Evolutionary conservation across 2,329 filamentous ascomycete genomes (phyloP), one percentile per base, ranked within the genome.

Genomic region (Monilinia aucupariae): DNA sequence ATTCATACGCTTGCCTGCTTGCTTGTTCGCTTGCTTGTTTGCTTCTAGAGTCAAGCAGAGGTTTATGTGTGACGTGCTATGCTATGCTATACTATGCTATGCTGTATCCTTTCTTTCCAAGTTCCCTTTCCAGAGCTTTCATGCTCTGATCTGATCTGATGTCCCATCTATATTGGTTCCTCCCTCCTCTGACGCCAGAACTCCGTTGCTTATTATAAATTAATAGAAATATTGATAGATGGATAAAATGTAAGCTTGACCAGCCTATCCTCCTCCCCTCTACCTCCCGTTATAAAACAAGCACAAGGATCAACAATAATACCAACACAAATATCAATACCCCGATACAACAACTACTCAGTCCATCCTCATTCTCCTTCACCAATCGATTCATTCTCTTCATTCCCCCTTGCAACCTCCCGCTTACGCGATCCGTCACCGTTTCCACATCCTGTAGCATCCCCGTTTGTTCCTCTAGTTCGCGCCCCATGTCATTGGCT

Each of bases 401-500:
- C 79, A 97, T 85, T 25, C 94, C 94, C 62, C 82, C 91, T 78
- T 91, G 86, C 71, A 99, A 77, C 73, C 94, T 87, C 1, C 91
- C 90, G 17, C 91, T 90, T 1, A 99, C 92, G 41, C 93, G 83
- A 75, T 97, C 92, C 4, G 91, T 91, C 63, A 96, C 80, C 37
- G 81, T 83, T 76, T 97, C 93, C 48, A 96, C 89, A 59, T 90
- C 87, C 67, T 94, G 87, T 63, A 99, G 81, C 83, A 97, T 88
- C 75, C 92, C 90, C 27, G 83, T 83, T 80, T 99, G 94, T 78
- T 99, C 94, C 77, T 97, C 96, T 52, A 99, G 80, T 79, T 99
- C 94, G 63, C 93, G 82, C 1, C 94, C 93, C 93, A 99, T 99
- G 70, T 92, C 90, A 76, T 96, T 88, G 1, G 94, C 96, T 80